Percentiles rank a stretch among this genome's conserved stretches.
Evolutionary conservation across 352 stramenopile genomes (phyloP).

Genomic region (Phytophthora syringae): DNA sequence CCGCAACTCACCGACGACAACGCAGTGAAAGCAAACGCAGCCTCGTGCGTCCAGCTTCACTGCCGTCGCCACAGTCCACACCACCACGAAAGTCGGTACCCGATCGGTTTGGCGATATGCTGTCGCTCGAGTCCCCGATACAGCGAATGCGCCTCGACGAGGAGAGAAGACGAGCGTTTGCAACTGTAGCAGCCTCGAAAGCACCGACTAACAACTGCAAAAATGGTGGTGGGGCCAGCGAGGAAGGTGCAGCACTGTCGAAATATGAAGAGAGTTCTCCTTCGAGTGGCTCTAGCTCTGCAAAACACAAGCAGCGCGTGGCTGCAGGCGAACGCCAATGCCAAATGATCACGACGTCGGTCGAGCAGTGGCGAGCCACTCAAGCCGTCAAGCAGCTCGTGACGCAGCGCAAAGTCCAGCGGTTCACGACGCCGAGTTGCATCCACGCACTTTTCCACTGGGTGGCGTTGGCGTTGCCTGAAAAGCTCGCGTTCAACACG

Average conservation of each 20-base stretch:
- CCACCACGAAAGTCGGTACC: neutral
- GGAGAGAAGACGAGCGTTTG: neutral
- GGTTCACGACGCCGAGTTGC: constrained; percentile 36
- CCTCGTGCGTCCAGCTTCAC: constrained; percentile 16
- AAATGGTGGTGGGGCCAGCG: too few species aligned
- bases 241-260: too few species aligned
- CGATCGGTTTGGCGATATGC: constrained; percentile 60
- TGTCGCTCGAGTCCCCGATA: constrained; percentile 33
- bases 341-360: constrained; percentile 42
- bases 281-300: neutral
- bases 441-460: constrained; percentile 59
- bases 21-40: constrained; percentile 6
- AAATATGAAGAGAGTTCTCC: neutral
- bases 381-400: constrained; percentile 42
- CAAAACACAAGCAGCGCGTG: neutral
- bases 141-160: neutral
- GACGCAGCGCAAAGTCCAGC: constrained; percentile 29
- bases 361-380: constrained; percentile 56
- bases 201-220: too few species aligned
- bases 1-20: constrained; percentile 8
- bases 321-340: constrained; percentile 18
- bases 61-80: neutral
- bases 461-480: constrained; percentile 45
- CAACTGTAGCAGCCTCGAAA: neutral
- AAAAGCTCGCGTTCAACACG: constrained; percentile 20